Evolutionary conservation across 345 rosid species (phyloP), one percentile per base, ranked within the genome.

Genomic region (Euphorbia peplus): DNA sequence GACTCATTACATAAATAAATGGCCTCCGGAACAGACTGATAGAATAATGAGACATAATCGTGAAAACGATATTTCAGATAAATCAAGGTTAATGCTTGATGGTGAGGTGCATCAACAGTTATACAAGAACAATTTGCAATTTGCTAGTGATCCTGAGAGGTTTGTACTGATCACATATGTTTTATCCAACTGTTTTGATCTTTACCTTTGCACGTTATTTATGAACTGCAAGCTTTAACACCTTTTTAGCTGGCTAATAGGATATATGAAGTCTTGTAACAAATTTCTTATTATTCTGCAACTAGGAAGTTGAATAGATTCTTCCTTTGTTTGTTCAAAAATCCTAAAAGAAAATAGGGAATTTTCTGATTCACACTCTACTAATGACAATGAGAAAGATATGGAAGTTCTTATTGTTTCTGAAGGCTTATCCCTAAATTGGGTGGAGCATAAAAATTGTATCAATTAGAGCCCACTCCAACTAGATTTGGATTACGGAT

Each of bases 121-220:
- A 63, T 56, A 59, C 60, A 70, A 60, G 44, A 71, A 73, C 69
- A 73, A 56, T 72, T 21, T 70, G 10, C 74, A 76, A 29, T 70
- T 83, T 60, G 64, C 74, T 15, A 76, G 70, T 41, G 57, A 18
- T 61, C 68, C 56, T 60, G 71, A 72, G 66, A 71, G 89, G 89
- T 85, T 66, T 57, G 73, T 68, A 32, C 19, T 60, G 35, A 55
- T 46, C 26, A 6, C 25, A 4, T n/a, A 13, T 13, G n/a, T 62
- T 60, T 60, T 24, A 19, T 16, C 5, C 44, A 66, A 44, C 28
- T 19, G 5, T 29, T 35, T 18, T 41, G 39, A 0, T 35, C 5
- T 4, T 70, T 70, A 48, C 10, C 7, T 67, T 60, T 59, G 69
- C 16, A 32, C 12, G 60, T 37, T 9, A 65, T 37, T 19, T 64